phyloP scores from a whole-genome alignment of 352 stramenopile genomes.

The Phytophthora crassamura region DNA sequence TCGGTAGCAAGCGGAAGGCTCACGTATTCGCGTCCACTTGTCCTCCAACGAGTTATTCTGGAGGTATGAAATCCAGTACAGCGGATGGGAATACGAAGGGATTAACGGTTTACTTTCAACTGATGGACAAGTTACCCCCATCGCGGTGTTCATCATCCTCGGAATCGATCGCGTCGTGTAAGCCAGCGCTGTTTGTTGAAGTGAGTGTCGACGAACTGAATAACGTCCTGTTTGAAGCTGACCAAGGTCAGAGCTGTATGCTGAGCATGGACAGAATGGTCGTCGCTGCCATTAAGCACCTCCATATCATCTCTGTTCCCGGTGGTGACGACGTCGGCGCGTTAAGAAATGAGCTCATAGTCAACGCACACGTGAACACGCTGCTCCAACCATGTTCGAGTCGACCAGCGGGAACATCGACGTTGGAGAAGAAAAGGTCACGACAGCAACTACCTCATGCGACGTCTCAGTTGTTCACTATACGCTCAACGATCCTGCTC shows the following conservation, averaged over 20 bases:
- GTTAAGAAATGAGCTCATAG: constrained; percentile 41
- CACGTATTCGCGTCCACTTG: constrained; percentile 51
- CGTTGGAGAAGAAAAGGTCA: constrained; percentile 35
- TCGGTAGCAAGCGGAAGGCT: constrained; percentile 26
- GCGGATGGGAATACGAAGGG: constrained; percentile 3
- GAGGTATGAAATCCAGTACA: neutral
- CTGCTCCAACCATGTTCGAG: constrained; percentile 27
- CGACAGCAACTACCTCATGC: constrained; percentile 28
- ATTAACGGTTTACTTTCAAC: constrained; percentile 42
- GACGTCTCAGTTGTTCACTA: constrained; percentile 18
- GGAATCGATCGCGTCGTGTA: neutral
- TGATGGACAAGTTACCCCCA: constrained; percentile 25
- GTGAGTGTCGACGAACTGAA: constrained; percentile 43
- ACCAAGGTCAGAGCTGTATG: constrained; percentile 1
- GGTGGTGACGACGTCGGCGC: constrained; percentile 9
- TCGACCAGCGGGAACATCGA: constrained; percentile 4
- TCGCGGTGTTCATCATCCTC: constrained; percentile 4
- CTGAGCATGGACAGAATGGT: constrained; percentile 49
- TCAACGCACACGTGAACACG: constrained; percentile 48
- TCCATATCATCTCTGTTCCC: constrained; percentile 54
- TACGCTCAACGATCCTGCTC: constrained; percentile 34
- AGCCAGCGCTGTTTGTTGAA: constrained; percentile 30
- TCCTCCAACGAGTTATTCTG: constrained; percentile 20
- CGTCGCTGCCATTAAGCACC: constrained; percentile 40
- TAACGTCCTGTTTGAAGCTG: constrained; percentile 20